Evolutionary conservation across 352 stramenopile species (phyloP), one percentile per base, ranked within the genome.

Genomic region (Phytophthora multivora): DNA sequence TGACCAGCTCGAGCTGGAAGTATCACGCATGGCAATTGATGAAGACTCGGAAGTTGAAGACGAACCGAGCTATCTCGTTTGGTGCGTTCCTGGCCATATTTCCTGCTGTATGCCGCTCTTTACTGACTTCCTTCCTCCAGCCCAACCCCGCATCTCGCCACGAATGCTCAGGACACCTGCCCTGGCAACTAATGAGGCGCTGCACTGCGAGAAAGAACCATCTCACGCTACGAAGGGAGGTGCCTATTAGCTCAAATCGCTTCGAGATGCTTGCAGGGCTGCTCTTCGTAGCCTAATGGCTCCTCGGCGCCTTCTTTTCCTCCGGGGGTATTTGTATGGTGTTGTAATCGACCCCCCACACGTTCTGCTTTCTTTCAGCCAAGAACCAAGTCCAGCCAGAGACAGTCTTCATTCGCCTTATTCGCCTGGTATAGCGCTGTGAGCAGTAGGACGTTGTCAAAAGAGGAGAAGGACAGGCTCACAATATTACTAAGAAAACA

Each of bases 21-120:
- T 77, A 18, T 71, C 69, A 38, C 65, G 63, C 31, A 70, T 77
- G 69, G 52, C 52, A 9, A 71, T 77, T 31, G 59, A 73, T n/a
- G 63, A 71, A 35, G 64, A 71, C 40, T 67, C 51, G 13, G 63
- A 73, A 43, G 51, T 40, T 51, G 69, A 73, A 70, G 58, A 77
- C 8, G 66, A 69, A 18, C 63, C 58, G 23, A 73, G 55, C 54
- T 73, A 70, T 67, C 26, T 77, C 38, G 60, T 77, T 51, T 77
- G 69, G 69, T 77, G 64, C 48, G 69, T 63, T 39, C 5, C 5
- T 23, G 18, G 35, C 25, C 36, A 26, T 39, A 13, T 38, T 23
- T 10, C 19, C 13, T 25, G 9, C 26, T 23, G 12, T 15, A 11
- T 25, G 26, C 16, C 6, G 36, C 45, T 54, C 23, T n/a, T 54